Conservation (phyloP, 441 rosid species). For the Sinapis alba region DNA sequence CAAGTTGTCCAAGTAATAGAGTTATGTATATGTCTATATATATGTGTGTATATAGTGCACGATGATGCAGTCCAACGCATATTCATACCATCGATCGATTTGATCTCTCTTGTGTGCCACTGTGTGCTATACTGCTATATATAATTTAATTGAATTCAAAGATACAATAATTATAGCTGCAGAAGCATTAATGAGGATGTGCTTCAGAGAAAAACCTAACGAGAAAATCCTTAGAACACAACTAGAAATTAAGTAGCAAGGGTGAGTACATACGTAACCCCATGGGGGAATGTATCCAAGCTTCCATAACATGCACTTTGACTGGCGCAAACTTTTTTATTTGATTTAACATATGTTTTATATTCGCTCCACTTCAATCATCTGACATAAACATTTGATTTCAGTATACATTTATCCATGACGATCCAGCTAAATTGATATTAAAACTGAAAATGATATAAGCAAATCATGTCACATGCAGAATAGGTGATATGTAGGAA, state of each 20-base stretch:
- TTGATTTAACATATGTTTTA: neutral
- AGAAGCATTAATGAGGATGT: neutral
- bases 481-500: conserved; percentile 9
- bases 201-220: conserved; percentile 3
- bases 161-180: neutral
- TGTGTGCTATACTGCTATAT: neutral
- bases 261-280: neutral
- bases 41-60: neutral
- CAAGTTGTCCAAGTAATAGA: neutral
- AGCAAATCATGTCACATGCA: conserved; percentile 27
- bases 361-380: neutral
- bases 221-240: conserved; percentile 16
- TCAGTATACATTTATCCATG: neutral
- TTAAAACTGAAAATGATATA: neutral
- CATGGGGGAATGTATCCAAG: conserved; percentile 28
- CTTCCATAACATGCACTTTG: conserved; percentile 11
- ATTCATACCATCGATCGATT: neutral
- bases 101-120: neutral
- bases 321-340: neutral
- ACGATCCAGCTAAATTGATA: neutral
- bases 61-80: conserved; percentile 10
- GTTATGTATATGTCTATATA: neutral
- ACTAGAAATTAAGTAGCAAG: neutral
- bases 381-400: neutral
- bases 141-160: neutral